Conservation (phyloP, 805 yeast species). For the Brettanomyces anomalus region DNA sequence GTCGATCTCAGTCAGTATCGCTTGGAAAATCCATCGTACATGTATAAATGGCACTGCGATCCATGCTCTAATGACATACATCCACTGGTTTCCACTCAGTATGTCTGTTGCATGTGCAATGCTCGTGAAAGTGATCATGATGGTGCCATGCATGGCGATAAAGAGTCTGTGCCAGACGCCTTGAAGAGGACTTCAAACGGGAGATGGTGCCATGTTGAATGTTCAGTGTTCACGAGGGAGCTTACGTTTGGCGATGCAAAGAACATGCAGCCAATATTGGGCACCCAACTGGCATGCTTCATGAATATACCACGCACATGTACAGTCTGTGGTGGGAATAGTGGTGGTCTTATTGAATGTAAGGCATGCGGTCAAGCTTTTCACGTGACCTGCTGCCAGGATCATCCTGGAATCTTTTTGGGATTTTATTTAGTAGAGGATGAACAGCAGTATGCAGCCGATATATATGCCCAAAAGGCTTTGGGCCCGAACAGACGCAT, state of each 20-base stretch:
- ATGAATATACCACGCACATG: constrained; percentile 30
- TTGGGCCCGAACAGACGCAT: neutral
- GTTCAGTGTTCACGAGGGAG: constrained; percentile 51
- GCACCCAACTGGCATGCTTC: constrained; percentile 25
- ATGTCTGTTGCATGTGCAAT: constrained; percentile 60
- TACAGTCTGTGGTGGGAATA: constrained; percentile 32
- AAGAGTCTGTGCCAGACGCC: constrained; percentile 45
- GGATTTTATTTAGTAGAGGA: constrained; percentile 41
- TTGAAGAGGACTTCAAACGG: constrained; percentile 60
- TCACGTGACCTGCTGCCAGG: constrained; percentile 57
- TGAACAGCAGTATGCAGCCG: too few species aligned
- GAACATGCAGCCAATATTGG: constrained; percentile 39
- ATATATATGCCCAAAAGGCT: constrained; percentile 8
- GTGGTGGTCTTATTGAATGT: constrained; percentile 46
- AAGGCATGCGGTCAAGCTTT: constrained; percentile 30
- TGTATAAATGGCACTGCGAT: constrained; percentile 69
- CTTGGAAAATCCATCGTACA: neutral
- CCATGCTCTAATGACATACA: constrained; percentile 62
- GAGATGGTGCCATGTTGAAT: constrained; percentile 70
- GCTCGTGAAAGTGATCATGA: constrained; percentile 43
- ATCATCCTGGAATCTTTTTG: constrained; percentile 31
- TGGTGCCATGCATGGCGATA: constrained; percentile 32
- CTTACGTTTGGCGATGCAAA: constrained; percentile 33
- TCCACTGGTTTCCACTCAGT: constrained; percentile 48
- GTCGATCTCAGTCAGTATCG: constrained; percentile 10